phyloP scores from a whole-genome alignment of 169 alveolate genomes.

The Theileria parva region DNA sequence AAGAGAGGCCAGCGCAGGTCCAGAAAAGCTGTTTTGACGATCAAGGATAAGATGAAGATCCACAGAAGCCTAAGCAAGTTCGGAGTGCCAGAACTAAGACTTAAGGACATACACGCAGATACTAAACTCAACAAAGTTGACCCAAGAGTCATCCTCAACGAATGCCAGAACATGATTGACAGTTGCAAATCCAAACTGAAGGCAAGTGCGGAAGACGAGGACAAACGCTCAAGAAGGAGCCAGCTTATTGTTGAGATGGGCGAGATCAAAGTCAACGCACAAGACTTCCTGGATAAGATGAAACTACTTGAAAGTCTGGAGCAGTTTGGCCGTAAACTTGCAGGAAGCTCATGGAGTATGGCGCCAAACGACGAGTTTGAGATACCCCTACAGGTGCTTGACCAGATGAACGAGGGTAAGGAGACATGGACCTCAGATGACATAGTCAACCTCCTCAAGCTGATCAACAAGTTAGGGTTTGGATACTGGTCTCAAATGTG shows the following conservation, averaged over 20 bases:
- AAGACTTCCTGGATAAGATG: constrained; percentile 70
- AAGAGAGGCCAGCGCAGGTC: constrained; percentile 72
- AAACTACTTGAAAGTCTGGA: constrained; percentile 68
- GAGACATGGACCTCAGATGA: constrained; percentile 78
- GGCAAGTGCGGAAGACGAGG: constrained; percentile 57
- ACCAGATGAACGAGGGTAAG: constrained; percentile 67
- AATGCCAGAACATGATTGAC: constrained; percentile 73
- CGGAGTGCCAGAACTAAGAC: constrained; percentile 82
- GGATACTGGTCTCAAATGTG: constrained; percentile 86
- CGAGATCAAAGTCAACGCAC: constrained; percentile 67
- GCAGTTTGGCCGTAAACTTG: constrained; percentile 59
- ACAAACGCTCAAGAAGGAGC: constrained; percentile 22
- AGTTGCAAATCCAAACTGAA: constrained; percentile 68
- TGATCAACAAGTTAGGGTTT: constrained; percentile 85
- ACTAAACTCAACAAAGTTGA: constrained; percentile 77
- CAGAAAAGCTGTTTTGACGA: constrained; percentile 68
- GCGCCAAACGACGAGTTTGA: constrained; percentile 17
- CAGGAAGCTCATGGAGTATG: constrained; percentile 63
- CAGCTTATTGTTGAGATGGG: constrained; percentile 63
- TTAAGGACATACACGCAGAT: constrained; percentile 80
- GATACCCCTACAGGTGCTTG: constrained; percentile 45
- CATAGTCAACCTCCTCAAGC: constrained; percentile 79
- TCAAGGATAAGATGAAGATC: constrained; percentile 77
- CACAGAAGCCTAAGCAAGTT: constrained; percentile 79
- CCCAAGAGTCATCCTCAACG: constrained; percentile 75